Evolutionary conservation across 2,329 filamentous ascomycete genomes (phyloP), one percentile per base, ranked within the genome.

Genomic region (Colletotrichum caudatum): DNA sequence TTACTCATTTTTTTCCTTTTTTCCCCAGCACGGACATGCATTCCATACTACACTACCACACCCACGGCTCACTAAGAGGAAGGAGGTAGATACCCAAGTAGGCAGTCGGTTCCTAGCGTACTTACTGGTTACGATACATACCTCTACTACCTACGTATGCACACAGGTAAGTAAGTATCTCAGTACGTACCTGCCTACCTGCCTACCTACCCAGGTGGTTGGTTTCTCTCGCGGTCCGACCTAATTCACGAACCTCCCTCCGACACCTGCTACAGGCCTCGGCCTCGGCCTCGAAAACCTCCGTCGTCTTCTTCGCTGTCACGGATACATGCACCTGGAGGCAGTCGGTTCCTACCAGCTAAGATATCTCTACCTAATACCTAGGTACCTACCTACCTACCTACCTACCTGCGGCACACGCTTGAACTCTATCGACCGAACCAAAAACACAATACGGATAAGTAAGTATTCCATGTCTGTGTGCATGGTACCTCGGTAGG

Each of bases 191-290:
- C 2, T 29, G 3, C 26, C 26, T 29, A 29, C 26, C 26, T 29
- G 3, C 3, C 26, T 29, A 29, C 26, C 26, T 29, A 29, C 26
- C 26, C 26, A 29, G 26, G 26, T 29, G 26, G 26, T 29, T 29
- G 26, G 16, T 44, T 44, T n/a, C 7, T n/a, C 44, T 46, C 29
- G 11, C 18, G 11, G 53, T 35, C 53, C 37, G 53, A 23, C 29
- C 33, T 37, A 8, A 23, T 16, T 18, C 14, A 56, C 29, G 8
- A n/a, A 14, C 33, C 20, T 8, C 1, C 23, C 51, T 29, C 35
- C 29, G 12, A 35, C 20, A 8, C 50, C 44, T 20, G 46, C 44
- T 44, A 61, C 44, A 37, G 50, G 64, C 50, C 59, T 67, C 29
- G 54, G 64, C 50, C 59, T 67, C 29, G 54, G 20, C n/a, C 20